A percentile compares a stretch with the other conserved stretches of the same genome.
These are phyloP conservation scores for Candida easanensis DNA, from an alignment of 805 yeast species.

Conservation along the genomic window DNA sequence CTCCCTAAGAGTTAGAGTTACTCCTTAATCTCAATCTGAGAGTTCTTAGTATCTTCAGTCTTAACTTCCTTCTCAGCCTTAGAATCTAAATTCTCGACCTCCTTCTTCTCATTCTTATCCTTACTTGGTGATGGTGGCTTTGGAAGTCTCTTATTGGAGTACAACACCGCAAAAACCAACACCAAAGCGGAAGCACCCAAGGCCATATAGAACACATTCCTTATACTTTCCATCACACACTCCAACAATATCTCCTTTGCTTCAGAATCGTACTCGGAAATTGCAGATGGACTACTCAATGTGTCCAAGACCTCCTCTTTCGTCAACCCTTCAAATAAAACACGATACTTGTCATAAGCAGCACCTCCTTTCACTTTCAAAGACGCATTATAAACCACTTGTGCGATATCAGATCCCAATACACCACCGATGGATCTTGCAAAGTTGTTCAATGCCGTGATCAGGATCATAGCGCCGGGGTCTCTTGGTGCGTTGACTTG, in stretches of 20 bases:
- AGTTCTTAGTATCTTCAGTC: too few species aligned
- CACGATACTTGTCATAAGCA: background rate
- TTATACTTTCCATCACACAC: constrained; percentile 35
- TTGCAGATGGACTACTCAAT: background rate
- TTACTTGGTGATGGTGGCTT: constrained; percentile 13
- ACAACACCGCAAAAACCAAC: constrained; percentile 33
- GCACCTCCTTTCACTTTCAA: constrained; percentile 12
- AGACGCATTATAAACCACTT: constrained; percentile 34
- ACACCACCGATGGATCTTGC: constrained; percentile 43
- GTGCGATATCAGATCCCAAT: constrained; percentile 38
- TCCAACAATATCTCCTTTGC: constrained; percentile 13
- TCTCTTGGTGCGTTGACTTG: constrained; percentile 44
- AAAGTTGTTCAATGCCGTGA: constrained; percentile 42
- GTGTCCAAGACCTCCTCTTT: background rate
- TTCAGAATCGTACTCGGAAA: background rate
- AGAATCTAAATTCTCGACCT: too few species aligned
- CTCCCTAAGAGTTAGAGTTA: too few species aligned
- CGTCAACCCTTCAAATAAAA: background rate
- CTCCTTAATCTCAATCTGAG: too few species aligned
- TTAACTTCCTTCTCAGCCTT: too few species aligned
- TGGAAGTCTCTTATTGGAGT: constrained; percentile 43
- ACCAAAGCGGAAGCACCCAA: constrained; percentile 35
- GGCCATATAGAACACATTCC: constrained; percentile 39
- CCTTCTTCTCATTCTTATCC: too few species aligned
- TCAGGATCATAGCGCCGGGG: constrained; percentile 44